Conservation (phyloP, 306 rosid species). For the Malus domestica region DNA sequence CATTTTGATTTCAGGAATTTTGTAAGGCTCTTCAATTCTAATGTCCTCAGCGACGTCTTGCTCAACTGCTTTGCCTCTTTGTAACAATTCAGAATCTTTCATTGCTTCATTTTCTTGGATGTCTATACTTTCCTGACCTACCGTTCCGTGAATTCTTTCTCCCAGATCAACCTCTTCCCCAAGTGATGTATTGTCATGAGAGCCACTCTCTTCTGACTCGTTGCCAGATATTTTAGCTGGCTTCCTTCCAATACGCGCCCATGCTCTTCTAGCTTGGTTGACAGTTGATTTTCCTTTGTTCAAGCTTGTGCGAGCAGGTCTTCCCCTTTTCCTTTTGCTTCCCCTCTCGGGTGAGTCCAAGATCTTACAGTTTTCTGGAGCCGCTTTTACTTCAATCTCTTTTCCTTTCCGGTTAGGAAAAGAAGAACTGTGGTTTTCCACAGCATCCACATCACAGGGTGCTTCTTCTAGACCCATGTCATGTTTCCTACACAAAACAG, state of each 20-base stretch:
- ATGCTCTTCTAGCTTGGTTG: constrained; percentile 44
- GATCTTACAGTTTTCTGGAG: constrained; percentile 16
- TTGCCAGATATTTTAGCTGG: constrained; percentile 56
- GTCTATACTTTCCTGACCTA: constrained; percentile 14
- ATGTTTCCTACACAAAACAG: constrained; percentile 30
- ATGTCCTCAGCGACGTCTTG: constrained; percentile 20
- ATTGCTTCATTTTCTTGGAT: constrained; percentile 9
- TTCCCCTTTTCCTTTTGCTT: constrained; percentile 59
- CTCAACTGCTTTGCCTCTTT: constrained; percentile 10
- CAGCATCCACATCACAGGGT: constrained; percentile 11
- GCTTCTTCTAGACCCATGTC: constrained; percentile 33
- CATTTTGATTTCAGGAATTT: constrained; percentile 33
- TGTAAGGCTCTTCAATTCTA: constrained; percentile 6
- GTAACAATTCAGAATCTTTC: constrained; percentile 25
- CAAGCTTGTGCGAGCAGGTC: constrained; percentile 42
- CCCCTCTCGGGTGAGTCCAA: constrained; percentile 28
- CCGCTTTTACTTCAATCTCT: constrained; percentile 27
- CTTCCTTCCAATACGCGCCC: constrained; percentile 31
- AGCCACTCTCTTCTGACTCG: constrained; percentile 52
- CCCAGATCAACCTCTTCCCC: constrained; percentile 19
- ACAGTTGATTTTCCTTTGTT: constrained; percentile 30
- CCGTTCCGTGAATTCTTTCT: constrained; percentile 14
- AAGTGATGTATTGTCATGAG: constrained; percentile 22
- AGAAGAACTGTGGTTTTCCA: constrained; percentile 15
- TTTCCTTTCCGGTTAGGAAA: constrained; percentile 20